Conservation (phyloP, 106 monocot genomes). For the Platanthera guangdongensis region DNA sequence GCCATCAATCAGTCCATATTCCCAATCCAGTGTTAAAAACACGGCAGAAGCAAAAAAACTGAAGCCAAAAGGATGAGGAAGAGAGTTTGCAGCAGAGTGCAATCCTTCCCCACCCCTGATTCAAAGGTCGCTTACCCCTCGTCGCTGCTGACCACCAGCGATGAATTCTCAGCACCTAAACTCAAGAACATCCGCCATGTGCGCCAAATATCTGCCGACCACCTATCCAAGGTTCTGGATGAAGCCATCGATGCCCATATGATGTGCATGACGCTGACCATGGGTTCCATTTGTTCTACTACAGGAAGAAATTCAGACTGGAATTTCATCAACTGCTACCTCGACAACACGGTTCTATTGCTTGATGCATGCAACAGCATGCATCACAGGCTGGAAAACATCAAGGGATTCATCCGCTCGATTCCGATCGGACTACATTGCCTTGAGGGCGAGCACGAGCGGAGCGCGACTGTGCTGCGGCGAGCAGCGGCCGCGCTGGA, state of each 20-base stretch:
- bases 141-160: background rate
- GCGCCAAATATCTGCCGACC: background rate
- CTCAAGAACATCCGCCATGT: background rate
- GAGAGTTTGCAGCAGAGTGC: background rate
- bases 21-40: too few species aligned
- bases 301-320: background rate
- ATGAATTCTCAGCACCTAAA: background rate
- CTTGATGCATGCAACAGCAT: background rate
- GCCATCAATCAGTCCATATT: too few species aligned
- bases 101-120: background rate
- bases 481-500: background rate
- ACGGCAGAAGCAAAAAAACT: too few species aligned
- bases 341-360: background rate
- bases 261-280: background rate
- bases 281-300: background rate
- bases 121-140: background rate
- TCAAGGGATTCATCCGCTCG: background rate
- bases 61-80: background rate
- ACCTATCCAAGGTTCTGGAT: background rate
- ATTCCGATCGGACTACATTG: background rate
- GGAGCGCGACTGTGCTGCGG: background rate
- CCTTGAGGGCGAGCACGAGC: slow-evolving; percentile 4
- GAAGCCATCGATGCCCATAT: background rate
- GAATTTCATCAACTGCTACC: background rate
- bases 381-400: background rate